Evolutionary conservation across 1,284 basidiomycete genomes (phyloP), one percentile per base, ranked within the genome.

Genomic region (Pseudozyma hubeiensis): DNA sequence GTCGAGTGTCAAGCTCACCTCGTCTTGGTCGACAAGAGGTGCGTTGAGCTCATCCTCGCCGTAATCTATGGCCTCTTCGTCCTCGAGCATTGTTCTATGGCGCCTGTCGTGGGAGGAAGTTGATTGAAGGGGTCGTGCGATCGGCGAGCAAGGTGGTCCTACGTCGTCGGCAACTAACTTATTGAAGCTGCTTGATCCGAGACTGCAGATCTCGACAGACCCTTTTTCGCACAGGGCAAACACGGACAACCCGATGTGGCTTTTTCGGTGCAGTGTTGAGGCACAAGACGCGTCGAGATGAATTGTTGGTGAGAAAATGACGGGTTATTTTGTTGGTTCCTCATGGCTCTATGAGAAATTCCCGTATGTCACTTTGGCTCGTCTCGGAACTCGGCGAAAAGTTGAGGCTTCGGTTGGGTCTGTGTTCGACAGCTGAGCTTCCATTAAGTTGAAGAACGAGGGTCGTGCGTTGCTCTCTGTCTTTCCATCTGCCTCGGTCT

Each of bases 1-100:
- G 35, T 71, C 63, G 24, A 66, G 55, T 50, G 43, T 56, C 31
- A 66, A 46, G 60, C 63, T 63, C 47, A 66, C 69, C 46, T 72
- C 69, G 33, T 72, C 69, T 45, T 60, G 63, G 9, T 10, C 56
- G 7, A 29, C 41, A 37, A 47, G 45, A 11, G 68, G 63, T 35
- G 45, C 54, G 24, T 24, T 39, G 17, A 69, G 59, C 43, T 75
- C 72, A 3, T 75, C 72, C 45, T 75, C 72, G 39, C 64, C 67
- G 37, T 75, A 75, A 39, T 75, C 72, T 60, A 75, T 45, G 17
- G 64, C 63, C 46, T 75, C 72, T 29, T 75, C 71, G n/a, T 70
- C 72, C 19, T 69, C 65, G 13, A 75, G 47, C 72, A 75, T 75
- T 4, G 7, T 30, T 50, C 29, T 13, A n/a, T 43, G 31, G 4